Percentiles rank a stretch among this genome's conserved stretches.
Evolutionary conservation across 768 basidiomycete species (phyloP).

Genomic region (Auricularia auricula-judae): DNA sequence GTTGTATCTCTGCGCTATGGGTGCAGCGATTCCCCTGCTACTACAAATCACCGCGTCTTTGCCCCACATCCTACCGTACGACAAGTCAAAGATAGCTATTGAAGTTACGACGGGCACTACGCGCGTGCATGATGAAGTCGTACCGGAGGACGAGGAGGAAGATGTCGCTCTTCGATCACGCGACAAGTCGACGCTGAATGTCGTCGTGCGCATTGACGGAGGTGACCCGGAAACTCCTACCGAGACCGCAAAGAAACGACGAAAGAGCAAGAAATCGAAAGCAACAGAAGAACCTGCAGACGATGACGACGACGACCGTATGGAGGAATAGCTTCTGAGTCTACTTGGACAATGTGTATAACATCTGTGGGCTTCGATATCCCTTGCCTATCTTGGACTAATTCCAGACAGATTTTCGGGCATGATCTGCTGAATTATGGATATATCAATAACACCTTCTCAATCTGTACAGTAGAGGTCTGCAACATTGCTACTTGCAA

Average conservation of each 20-base stretch:
- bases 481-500: too few relatives aligned
- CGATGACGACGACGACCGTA: background rate
- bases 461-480: too few relatives aligned
- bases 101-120: constrained; percentile 60
- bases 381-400: too few relatives aligned
- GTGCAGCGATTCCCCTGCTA: constrained; percentile 80
- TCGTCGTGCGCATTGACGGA: constrained; percentile 50
- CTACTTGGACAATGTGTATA: background rate
- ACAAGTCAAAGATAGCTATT: constrained; percentile 47
- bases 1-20: constrained; percentile 71
- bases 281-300: background rate
- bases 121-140: constrained; percentile 67
- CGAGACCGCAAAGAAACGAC: background rate
- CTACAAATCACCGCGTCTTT: constrained; percentile 59
- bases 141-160: constrained; percentile 66
- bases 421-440: too few relatives aligned
- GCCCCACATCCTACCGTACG: constrained; percentile 60
- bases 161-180: constrained; percentile 48
- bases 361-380: too few relatives aligned
- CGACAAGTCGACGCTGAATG: constrained; percentile 55
- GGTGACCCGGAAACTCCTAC: constrained; percentile 23
- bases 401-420: too few relatives aligned
- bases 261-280: background rate
- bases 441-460: too few relatives aligned
- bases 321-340: background rate